Evolutionary conservation across 1,139 yeast genomes (phyloP).

Genomic region (Yamadazyma membranifaciens): DNA sequence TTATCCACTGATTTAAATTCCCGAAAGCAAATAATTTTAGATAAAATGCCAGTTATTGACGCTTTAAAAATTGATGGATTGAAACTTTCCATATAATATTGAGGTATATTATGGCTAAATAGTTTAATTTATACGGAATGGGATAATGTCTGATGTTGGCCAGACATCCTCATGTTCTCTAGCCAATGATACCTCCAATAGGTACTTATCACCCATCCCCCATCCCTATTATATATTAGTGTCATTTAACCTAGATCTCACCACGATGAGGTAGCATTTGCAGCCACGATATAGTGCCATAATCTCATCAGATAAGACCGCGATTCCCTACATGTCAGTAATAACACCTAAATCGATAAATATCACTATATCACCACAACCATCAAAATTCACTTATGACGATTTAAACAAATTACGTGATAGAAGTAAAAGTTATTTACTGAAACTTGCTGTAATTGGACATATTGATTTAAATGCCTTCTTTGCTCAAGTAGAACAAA

Average conservation of each 20-base stretch:
- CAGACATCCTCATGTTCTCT: too few relatives aligned
- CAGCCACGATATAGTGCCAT: too few relatives aligned
- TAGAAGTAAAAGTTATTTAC: constrained; percentile 44
- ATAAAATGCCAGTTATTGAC: constrained; percentile 2
- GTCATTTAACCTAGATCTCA: too few relatives aligned
- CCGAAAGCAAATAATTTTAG: constrained; percentile 49
- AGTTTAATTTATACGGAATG: too few relatives aligned
- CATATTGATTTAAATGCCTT: constrained; percentile 93
- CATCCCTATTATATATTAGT: too few relatives aligned
- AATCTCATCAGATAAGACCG: too few relatives aligned
- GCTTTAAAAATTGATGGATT: constrained; percentile 5
- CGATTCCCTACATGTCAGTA: constrained; percentile 3
- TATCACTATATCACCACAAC: constrained; percentile 7
- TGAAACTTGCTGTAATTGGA: constrained; percentile 79
- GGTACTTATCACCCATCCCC: too few relatives aligned
- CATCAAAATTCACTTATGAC: constrained; percentile 39
- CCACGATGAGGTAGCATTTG: too few relatives aligned
- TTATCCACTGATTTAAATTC: constrained; percentile 59
- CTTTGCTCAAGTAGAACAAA: constrained; percentile 91
- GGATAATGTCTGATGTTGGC: too few relatives aligned
- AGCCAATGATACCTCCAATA: too few relatives aligned
- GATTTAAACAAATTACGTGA: constrained; percentile 51
- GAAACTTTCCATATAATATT: not conserved
- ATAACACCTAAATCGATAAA: not conserved
- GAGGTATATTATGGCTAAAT: too few relatives aligned